Evolutionary conservation across 179 eudicot genomes (phyloP), one percentile per base, ranked within the genome.

Genomic region (Kewa caespitosa): DNA sequence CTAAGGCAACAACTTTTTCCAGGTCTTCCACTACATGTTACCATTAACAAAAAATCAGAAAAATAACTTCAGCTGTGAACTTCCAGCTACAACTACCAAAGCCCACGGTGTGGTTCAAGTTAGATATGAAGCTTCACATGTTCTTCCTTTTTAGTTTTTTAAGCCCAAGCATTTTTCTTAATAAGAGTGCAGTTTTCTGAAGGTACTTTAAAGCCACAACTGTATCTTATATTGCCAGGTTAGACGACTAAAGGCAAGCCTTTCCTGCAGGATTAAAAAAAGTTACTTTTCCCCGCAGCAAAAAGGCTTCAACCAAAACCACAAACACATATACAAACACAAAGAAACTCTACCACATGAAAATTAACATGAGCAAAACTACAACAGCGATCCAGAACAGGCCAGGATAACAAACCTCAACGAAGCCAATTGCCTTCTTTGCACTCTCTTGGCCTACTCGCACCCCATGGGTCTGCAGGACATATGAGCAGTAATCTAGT

Each of bases 401-500:
- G n/a, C n/a, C n/a, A n/a, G n/a, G n/a, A n/a, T n/a, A n/a, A n/a
- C n/a, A n/a, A n/a, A n/a, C n/a, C 97, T 90, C 95, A 48, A 93
- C 48, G 67, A 93, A 92, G 70, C 95, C 91, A 67, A 90, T 90
- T 42, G 87, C 91, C 76, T 89, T 92, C 83, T 87, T 93, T 11
- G 85, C 91, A 79, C 88, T 83, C 84, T 86, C 91, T 78, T 89
- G 92, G 65, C 90, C 92, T 72, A 87, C 93, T 70, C 93, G 85
- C 60, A 89, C 81, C 41, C 98, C 98, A 79, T 92, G 95, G 75
- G 98, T 93, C 97, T 93, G 89, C 84, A 84, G 76, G 65, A 18
- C 36, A 38, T 2, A 14, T 15, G 8, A 34, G 9, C 18, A n/a
- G n/a, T n/a, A n/a, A n/a, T n/a, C n/a, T 27, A 18, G 42, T 70